Percentiles rank a stretch among this genome's conserved stretches.
These are phyloP conservation scores for Pseudogymnoascus sp. DNA, from an alignment of 2,329 filamentous ascomycete genomes.

Conservation along the genomic window DNA sequence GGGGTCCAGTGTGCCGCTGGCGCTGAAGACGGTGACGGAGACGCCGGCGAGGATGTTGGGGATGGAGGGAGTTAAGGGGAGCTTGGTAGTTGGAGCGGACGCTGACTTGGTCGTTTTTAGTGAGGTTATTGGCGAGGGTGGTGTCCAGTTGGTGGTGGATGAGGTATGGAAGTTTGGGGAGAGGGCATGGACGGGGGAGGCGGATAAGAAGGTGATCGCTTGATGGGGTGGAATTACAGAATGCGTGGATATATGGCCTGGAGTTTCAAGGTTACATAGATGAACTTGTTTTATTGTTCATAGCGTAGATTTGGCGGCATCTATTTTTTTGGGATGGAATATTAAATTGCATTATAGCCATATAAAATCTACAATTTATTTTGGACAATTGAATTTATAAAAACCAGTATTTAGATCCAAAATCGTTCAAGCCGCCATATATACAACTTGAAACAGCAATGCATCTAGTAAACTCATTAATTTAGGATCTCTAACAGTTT, in stretches of 20 bases:
- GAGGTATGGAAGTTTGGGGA: conserved; percentile 74
- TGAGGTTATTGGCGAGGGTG: conserved; percentile 38
- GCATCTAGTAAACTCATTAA: not conserved
- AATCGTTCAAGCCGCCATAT: not conserved
- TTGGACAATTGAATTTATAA: not conserved
- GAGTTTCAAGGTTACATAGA: not conserved
- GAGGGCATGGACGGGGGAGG: conserved; percentile 32
- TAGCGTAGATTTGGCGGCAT: not conserved
- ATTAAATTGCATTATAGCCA: not conserved
- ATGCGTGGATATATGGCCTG: not conserved
- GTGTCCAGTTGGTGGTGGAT: conserved; percentile 52
- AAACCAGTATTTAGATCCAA: not conserved
- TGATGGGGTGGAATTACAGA: not conserved
- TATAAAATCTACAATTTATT: not conserved
- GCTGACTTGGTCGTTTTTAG: conserved; percentile 63
- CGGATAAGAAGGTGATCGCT: not conserved
- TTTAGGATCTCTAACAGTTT: not conserved
- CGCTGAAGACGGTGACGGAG: conserved; percentile 62
- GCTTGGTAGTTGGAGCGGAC: conserved; percentile 52
- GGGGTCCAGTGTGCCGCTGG: conserved; percentile 57
- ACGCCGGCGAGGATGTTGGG: conserved; percentile 74
- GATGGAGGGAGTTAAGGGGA: conserved; percentile 57
- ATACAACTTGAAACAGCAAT: not conserved
- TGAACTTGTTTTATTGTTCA: not conserved
- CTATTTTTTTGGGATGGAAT: not conserved